A percentile compares a stretch with the other conserved stretches of the same genome.
phyloP scores from a whole-genome alignment of 331 rosid species.

The Erythrophleum ivorense region DNA sequence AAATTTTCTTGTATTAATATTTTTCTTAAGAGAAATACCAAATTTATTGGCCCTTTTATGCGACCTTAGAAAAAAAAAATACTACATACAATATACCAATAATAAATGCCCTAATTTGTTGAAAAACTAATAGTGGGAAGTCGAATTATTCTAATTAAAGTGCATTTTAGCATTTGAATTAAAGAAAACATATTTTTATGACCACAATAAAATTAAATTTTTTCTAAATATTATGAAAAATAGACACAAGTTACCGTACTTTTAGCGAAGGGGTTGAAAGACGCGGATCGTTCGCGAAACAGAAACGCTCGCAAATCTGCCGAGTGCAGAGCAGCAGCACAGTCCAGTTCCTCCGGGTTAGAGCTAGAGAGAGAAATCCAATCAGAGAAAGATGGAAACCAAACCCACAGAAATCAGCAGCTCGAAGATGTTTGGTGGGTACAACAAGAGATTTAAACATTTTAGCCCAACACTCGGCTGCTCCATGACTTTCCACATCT shows the following conservation, averaged over 20 bases:
- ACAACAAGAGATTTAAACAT: slow-evolving; percentile 85
- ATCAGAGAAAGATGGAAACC: slow-evolving; percentile 54
- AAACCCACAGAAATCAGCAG: slow-evolving; percentile 70
- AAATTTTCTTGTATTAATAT: too few relatives aligned
- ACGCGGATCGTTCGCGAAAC: neutral
- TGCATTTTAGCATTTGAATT: too few relatives aligned
- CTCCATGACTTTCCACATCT: slow-evolving; percentile 88
- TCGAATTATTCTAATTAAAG: too few relatives aligned
- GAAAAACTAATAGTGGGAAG: too few relatives aligned
- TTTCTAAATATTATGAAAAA: neutral
- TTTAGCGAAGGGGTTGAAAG: neutral
- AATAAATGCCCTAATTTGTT: too few relatives aligned
- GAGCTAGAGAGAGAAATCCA: neutral
- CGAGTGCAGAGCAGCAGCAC: neutral
- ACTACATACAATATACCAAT: too few relatives aligned
- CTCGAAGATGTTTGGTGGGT: slow-evolving; percentile 85
- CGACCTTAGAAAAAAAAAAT: too few relatives aligned
- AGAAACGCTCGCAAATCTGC: neutral
- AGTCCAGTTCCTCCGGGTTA: neutral
- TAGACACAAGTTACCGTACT: neutral
- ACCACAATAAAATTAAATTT: neutral
- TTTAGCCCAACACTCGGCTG: slow-evolving; percentile 86
- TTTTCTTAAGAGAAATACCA: too few relatives aligned
- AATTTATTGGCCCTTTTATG: too few relatives aligned
- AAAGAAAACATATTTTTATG: too few relatives aligned